A percentile compares a stretch with the other conserved stretches of the same genome.
phyloP scores from a whole-genome alignment of 2,329 filamentous ascomycete species.

The Cercospora canescens region DNA sequence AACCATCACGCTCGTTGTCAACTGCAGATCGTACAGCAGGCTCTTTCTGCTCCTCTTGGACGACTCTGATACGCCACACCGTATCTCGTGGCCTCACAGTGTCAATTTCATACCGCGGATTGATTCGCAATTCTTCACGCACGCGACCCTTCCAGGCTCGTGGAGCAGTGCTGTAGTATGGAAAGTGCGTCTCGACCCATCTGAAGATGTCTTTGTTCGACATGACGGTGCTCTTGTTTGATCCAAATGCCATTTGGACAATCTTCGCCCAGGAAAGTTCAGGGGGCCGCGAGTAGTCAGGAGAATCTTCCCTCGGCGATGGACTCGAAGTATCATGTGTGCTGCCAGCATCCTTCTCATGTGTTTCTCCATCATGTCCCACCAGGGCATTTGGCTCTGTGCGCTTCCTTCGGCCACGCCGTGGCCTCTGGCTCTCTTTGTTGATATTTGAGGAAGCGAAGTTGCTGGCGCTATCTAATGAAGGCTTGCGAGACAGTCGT shows the following conservation, averaged over 20 bases:
- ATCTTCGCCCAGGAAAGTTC: constrained; percentile 1
- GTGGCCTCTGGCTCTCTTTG: background rate
- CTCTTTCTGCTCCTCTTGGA: background rate
- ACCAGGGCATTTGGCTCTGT: background rate
- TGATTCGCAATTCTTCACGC: constrained; percentile 6
- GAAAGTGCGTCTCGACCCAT: constrained; percentile 10
- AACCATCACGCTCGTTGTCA: background rate
- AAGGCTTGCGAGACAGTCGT: background rate
- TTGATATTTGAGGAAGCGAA: background rate
- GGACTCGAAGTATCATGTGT: background rate
- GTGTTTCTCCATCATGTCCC: background rate
- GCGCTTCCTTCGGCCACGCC: background rate
- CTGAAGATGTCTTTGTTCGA: constrained; percentile 2
- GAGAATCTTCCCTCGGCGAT: background rate
- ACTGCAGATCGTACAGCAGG: background rate
- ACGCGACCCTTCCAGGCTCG: constrained; percentile 8
- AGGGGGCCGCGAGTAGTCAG: constrained; percentile 1
- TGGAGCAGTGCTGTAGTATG: constrained; percentile 9
- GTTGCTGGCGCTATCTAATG: background rate
- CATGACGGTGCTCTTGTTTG: background rate
- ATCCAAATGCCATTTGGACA: constrained; percentile 7
- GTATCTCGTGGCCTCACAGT: background rate
- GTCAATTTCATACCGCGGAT: constrained; percentile 7
- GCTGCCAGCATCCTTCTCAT: background rate
- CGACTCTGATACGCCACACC: constrained; percentile 5